Percentiles rank a stretch among this genome's conserved stretches.
These are phyloP conservation scores for Pseudopediastrum boryanum DNA, from an alignment of 139 green algal genomes.

Conservation along the genomic window DNA sequence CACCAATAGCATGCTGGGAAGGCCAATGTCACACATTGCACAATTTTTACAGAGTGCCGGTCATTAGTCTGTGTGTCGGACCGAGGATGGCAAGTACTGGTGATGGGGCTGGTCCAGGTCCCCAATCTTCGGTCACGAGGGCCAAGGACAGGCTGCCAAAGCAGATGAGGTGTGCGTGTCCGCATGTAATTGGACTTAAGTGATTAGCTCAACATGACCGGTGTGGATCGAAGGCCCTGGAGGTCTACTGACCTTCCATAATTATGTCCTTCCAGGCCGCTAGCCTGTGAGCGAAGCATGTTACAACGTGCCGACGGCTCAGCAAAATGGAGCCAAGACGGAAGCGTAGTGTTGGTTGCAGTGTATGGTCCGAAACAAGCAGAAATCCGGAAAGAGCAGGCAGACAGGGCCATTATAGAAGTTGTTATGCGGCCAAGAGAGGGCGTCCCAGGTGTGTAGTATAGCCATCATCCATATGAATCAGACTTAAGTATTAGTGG, in stretches of 20 bases:
- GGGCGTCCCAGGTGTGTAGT: constrained; percentile 54
- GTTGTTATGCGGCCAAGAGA: constrained; percentile 64
- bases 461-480: no score
- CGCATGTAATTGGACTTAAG: no score
- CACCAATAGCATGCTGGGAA: no score
- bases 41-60: no score
- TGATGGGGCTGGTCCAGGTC: no score
- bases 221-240: not conserved
- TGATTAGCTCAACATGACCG: no score
- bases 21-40: no score
- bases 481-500: no score
- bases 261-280: constrained; percentile 37
- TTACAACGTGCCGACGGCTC: constrained; percentile 70
- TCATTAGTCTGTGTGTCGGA: no score
- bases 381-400: constrained; percentile 52
- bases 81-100: no score
- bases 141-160: constrained; percentile 29
- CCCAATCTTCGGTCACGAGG: no score
- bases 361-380: constrained; percentile 67
- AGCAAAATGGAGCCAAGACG: constrained; percentile 66
- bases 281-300: constrained; percentile 61
- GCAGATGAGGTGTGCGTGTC: constrained; percentile 38
- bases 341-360: constrained; percentile 62
- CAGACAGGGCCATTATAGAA: constrained; percentile 63
- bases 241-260: not conserved